Evolutionary conservation across 306 rosid species (phyloP).

Genomic region (Coriaria nepalensis): DNA sequence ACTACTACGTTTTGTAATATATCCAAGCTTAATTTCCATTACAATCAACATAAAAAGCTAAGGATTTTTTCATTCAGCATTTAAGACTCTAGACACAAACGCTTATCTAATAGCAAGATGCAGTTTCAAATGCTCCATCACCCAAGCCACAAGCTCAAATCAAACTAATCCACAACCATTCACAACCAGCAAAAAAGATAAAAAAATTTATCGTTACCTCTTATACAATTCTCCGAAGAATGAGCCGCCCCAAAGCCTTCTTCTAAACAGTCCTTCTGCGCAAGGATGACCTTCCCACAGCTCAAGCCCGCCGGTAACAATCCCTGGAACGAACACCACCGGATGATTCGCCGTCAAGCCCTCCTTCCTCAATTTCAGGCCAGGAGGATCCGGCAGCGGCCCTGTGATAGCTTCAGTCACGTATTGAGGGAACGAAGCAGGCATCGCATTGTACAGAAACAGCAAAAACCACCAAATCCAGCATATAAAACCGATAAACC

Average conservation of each 20-base stretch:
- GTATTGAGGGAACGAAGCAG: slow-evolving; percentile 59
- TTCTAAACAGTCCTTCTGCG: slow-evolving; percentile 61
- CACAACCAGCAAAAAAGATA: too few species aligned
- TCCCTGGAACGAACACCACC: slow-evolving; percentile 74
- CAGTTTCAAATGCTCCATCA: too few species aligned
- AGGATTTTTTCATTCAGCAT: too few species aligned
- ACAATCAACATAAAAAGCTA: too few species aligned
- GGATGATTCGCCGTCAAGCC: slow-evolving; percentile 60
- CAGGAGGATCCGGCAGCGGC: slow-evolving; percentile 72
- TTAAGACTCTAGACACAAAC: too few species aligned
- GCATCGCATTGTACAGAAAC: slow-evolving; percentile 57
- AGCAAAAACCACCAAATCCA: slow-evolving; percentile 59
- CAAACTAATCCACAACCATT: too few species aligned
- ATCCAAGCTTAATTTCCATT: too few species aligned
- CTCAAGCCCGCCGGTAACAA: slow-evolving; percentile 74
- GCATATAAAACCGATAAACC: slow-evolving; percentile 62
- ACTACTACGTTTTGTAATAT: too few species aligned
- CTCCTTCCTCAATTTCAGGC: slow-evolving; percentile 53
- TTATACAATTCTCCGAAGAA: slow-evolving; percentile 73
- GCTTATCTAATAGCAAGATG: too few species aligned
- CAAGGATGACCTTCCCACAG: slow-evolving; percentile 79
- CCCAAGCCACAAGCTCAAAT: too few species aligned
- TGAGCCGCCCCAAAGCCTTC: slow-evolving; percentile 74
- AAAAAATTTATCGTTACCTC: slow-evolving; percentile 51
- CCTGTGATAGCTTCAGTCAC: slow-evolving; percentile 63